These are phyloP conservation scores for Rostrohypoxylon terebratum DNA, from an alignment of 495 filamentous ascomycete genomes.

Conservation along the genomic window DNA sequence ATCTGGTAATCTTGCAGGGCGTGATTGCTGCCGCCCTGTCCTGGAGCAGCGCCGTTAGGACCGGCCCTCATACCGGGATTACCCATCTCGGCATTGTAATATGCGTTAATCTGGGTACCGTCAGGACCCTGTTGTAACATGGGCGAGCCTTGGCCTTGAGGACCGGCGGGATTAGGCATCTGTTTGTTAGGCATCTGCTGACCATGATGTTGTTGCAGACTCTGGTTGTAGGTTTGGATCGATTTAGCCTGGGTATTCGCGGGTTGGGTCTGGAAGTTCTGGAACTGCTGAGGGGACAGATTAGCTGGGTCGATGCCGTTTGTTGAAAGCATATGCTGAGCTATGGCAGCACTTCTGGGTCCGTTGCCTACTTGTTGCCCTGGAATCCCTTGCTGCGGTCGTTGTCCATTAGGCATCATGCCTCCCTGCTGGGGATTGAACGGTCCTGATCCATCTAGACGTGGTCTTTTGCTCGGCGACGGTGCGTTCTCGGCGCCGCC, in stretches of 20 bases:
- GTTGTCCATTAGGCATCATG: constrained; percentile 83
- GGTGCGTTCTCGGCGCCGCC: constrained; percentile 86
- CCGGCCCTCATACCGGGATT: constrained; percentile 67
- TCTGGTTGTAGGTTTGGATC: constrained; percentile 86
- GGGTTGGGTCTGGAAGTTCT: constrained; percentile 72
- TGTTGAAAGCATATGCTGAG: constrained; percentile 74
- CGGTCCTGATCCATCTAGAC: constrained; percentile 75
- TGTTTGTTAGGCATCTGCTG: constrained; percentile 79
- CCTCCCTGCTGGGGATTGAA: constrained; percentile 74
- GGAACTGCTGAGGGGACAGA: constrained; percentile 81
- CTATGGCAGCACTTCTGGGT: constrained; percentile 61
- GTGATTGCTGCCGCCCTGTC: constrained; percentile 78
- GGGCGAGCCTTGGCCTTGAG: constrained; percentile 76
- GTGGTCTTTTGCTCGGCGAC: constrained; percentile 91
- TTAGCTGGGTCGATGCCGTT: constrained; percentile 80
- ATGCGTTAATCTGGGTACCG: constrained; percentile 70
- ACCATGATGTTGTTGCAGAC: constrained; percentile 82
- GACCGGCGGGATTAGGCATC: constrained; percentile 64
- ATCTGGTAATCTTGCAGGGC: constrained; percentile 99
- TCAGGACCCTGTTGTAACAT: constrained; percentile 82
- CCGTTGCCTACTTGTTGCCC: constrained; percentile 75
- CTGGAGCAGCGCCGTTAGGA: constrained; percentile 65
- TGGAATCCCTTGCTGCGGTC: constrained; percentile 76
- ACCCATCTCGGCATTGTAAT: constrained; percentile 70
- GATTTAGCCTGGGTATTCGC: constrained; percentile 77